phyloP scores from a whole-genome alignment of 2,329 filamentous ascomycete genomes.

The Alternaria sp. region DNA sequence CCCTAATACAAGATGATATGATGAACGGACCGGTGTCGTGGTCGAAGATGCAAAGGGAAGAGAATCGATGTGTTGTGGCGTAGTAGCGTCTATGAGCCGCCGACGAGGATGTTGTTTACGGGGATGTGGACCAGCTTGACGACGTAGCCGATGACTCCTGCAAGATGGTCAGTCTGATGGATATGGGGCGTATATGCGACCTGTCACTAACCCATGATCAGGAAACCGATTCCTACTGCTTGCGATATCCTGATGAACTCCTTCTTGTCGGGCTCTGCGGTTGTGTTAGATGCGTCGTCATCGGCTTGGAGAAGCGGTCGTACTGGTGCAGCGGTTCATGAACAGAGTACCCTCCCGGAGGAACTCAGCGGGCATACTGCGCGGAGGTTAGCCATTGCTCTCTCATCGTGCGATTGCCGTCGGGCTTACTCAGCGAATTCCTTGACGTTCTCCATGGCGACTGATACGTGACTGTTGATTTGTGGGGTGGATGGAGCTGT shows the following conservation, averaged over 20 bases:
- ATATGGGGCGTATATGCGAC: background rate
- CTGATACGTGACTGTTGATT: slow-evolving; percentile 4
- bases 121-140: slow-evolving; percentile 62
- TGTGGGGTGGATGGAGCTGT: slow-evolving; percentile 2
- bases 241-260: slow-evolving; percentile 56
- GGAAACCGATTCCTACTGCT: slow-evolving; percentile 60
- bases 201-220: slow-evolving; percentile 53
- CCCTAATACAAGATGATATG: slow-evolving; percentile 23
- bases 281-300: slow-evolving; percentile 32
- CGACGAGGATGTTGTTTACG: slow-evolving; percentile 61
- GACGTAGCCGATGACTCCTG: slow-evolving; percentile 57
- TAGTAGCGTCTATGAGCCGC: slow-evolving; percentile 41
- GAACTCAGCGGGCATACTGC: slow-evolving; percentile 50
- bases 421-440: slow-evolving; percentile 67
- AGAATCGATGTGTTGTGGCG: slow-evolving; percentile 12
- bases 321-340: slow-evolving; percentile 57
- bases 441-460: slow-evolving; percentile 72
- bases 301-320: background rate
- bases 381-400: slow-evolving; percentile 26
- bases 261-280: slow-evolving; percentile 51
- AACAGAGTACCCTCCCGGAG: slow-evolving; percentile 57
- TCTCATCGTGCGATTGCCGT: background rate
- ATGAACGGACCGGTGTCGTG: slow-evolving; percentile 16
- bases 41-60: slow-evolving; percentile 18
- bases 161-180: background rate